Percentiles rank a stretch among this genome's conserved stretches.
phyloP scores from a whole-genome alignment of 345 rosid species.

The Noccaea bulbosa region DNA sequence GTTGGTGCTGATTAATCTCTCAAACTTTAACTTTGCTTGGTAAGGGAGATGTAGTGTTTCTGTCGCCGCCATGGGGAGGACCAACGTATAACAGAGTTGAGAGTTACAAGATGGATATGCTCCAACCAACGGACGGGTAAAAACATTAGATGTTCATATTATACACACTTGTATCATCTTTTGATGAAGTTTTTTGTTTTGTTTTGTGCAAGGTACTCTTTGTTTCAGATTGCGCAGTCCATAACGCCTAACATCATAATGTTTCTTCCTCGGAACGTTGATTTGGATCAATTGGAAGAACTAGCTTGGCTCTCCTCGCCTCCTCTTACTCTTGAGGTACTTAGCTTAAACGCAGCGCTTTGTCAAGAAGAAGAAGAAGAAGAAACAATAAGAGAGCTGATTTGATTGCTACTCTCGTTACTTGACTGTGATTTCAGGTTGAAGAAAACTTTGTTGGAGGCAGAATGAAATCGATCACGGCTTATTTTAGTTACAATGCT shows the following conservation, averaged over 20 bases:
- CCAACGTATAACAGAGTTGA: slow-evolving; percentile 48
- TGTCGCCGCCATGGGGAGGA: slow-evolving; percentile 62
- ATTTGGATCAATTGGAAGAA: slow-evolving; percentile 37
- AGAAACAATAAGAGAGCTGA: background rate
- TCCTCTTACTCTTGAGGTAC: slow-evolving; percentile 41
- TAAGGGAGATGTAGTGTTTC: slow-evolving; percentile 53
- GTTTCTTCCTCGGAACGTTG: slow-evolving; percentile 40
- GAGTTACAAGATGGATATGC: slow-evolving; percentile 49
- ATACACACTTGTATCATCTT: background rate
- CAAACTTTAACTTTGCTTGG: no score
- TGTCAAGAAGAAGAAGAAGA: background rate
- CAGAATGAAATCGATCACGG: slow-evolving; percentile 32
- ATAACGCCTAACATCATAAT: slow-evolving; percentile 34
- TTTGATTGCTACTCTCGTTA: background rate
- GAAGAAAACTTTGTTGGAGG: slow-evolving; percentile 38
- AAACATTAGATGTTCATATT: background rate
- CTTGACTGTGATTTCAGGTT: slow-evolving; percentile 19
- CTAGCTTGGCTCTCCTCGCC: slow-evolving; percentile 43
- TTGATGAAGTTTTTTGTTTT: slow-evolving; percentile 19
- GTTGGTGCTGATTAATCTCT: background rate
- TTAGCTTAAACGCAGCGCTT: background rate
- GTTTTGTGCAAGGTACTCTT: slow-evolving; percentile 24
- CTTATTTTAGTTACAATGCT: slow-evolving; percentile 30
- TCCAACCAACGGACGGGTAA: slow-evolving; percentile 54
- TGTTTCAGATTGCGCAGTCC: slow-evolving; percentile 40